phyloP scores from a whole-genome alignment of 805 yeast species.

The Pichia manshurica region DNA sequence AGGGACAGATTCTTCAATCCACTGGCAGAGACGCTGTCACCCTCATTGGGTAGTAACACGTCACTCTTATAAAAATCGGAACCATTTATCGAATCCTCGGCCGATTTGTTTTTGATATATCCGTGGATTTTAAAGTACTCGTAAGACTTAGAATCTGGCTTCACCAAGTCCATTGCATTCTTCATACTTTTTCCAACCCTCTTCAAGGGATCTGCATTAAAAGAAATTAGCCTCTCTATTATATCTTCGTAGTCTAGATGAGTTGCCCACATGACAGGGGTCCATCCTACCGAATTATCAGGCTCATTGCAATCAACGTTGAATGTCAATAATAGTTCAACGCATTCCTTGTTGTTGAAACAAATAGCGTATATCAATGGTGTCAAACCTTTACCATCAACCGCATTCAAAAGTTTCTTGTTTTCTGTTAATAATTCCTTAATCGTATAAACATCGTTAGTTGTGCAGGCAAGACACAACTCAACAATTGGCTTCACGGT shows the following conservation, averaged over 20 bases:
- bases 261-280: slow-evolving; percentile 87
- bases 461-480: slow-evolving; percentile 35
- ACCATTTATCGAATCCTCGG: not conserved
- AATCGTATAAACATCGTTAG: slow-evolving; percentile 31
- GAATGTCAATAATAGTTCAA: slow-evolving; percentile 42
- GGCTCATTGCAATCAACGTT: slow-evolving; percentile 43
- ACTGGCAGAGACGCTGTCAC: not conserved
- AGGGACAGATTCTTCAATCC: not conserved
- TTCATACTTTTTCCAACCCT: slow-evolving; percentile 32
- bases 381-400: slow-evolving; percentile 38
- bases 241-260: slow-evolving; percentile 51
- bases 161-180: slow-evolving; percentile 53
- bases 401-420: slow-evolving; percentile 19
- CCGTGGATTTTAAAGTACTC: slow-evolving; percentile 55
- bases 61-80: slow-evolving; percentile 10
- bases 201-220: slow-evolving; percentile 58
- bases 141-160: slow-evolving; percentile 50
- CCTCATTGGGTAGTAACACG: slow-evolving; percentile 8
- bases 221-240: slow-evolving; percentile 50
- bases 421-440: slow-evolving; percentile 24
- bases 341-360: slow-evolving; percentile 42
- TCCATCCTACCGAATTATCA: slow-evolving; percentile 48
- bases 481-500: slow-evolving; percentile 23
- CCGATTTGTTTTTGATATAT: slow-evolving; percentile 24
- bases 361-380: slow-evolving; percentile 51